These are phyloP conservation scores for Turritis glabra DNA, from an alignment of 345 rosid species.

Conservation along the genomic window DNA sequence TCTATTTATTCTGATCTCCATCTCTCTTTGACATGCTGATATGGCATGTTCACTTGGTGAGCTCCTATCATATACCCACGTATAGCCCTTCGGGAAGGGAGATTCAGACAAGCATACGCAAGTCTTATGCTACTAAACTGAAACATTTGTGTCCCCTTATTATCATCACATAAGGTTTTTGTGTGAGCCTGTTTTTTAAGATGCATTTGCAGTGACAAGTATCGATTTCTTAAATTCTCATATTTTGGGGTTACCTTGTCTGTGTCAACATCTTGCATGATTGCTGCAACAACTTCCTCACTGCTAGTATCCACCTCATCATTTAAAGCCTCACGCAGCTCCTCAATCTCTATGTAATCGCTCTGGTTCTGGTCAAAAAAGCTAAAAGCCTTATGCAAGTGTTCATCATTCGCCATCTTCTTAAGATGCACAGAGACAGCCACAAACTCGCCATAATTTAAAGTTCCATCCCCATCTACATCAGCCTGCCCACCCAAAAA, in stretches of 20 bases:
- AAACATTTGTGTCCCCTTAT: neutral
- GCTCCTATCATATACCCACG: neutral
- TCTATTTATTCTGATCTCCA: neutral
- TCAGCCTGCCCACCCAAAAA: slow-evolving; percentile 62
- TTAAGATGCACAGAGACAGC: slow-evolving; percentile 79
- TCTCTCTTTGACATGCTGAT: neutral
- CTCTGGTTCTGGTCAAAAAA: slow-evolving; percentile 79
- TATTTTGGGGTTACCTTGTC: slow-evolving; percentile 66
- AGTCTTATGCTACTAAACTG: neutral
- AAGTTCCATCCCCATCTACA: slow-evolving; percentile 75
- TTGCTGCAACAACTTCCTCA: slow-evolving; percentile 76
- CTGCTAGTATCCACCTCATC: slow-evolving; percentile 65
- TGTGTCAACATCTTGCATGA: slow-evolving; percentile 94
- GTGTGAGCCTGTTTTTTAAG: neutral
- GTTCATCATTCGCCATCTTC: slow-evolving; percentile 91
- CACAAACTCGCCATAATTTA: slow-evolving; percentile 86
- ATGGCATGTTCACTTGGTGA: neutral
- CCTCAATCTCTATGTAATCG: slow-evolving; percentile 86
- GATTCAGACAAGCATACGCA: slow-evolving; percentile 2
- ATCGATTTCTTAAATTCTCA: neutral
- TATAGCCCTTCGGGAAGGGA: neutral
- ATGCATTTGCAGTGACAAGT: neutral
- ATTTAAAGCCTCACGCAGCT: slow-evolving; percentile 68
- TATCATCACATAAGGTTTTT: neutral
- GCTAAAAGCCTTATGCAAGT: slow-evolving; percentile 82